Evolutionary conservation across 2,329 filamentous ascomycete species (phyloP).

Genomic region (Fusarium sp.): DNA sequence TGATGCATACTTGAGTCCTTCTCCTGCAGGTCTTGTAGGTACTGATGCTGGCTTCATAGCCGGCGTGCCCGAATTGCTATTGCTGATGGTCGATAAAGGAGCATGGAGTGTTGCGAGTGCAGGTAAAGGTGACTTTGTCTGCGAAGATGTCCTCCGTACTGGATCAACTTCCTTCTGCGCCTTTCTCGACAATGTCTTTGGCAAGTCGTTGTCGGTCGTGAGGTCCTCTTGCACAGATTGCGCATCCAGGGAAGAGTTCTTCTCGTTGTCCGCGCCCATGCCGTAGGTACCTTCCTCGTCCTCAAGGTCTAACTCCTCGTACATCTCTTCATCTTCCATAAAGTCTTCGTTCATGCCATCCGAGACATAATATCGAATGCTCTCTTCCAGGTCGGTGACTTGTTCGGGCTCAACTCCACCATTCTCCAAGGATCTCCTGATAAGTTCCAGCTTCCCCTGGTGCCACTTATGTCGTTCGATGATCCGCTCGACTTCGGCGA

Average conservation of each 20-base stretch:
- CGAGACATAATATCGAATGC: constrained; percentile 94
- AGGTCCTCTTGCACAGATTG: constrained; percentile 91
- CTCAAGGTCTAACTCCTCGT: constrained; percentile 92
- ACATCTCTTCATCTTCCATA: constrained; percentile 93
- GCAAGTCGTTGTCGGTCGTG: constrained; percentile 67
- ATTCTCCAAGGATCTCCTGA: constrained; percentile 91
- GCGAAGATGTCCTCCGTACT: constrained; percentile 79
- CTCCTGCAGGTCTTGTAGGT: constrained; percentile 85
- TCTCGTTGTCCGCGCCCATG: constrained; percentile 83
- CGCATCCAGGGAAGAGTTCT: constrained; percentile 92
- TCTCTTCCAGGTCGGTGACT: constrained; percentile 89
- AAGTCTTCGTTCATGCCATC: constrained; percentile 91
- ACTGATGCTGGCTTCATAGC: constrained; percentile 93
- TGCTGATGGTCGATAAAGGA: constrained; percentile 72
- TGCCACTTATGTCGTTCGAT: constrained; percentile 98
- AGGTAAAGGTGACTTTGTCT: constrained; percentile 95
- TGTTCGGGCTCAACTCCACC: constrained; percentile 88
- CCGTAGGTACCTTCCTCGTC: constrained; percentile 93
- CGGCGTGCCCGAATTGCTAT: constrained; percentile 65
- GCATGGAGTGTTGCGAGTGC: constrained; percentile 90
- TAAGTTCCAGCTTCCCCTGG: constrained; percentile 89
- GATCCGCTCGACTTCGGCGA: constrained; percentile 84
- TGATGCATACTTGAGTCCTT: constrained; percentile 96
- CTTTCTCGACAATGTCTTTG: constrained; percentile 64
- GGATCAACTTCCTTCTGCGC: constrained; percentile 69